These are phyloP conservation scores for Ophiocordyceps australis DNA, from an alignment of 2,329 filamentous ascomycete species.

Conservation along the genomic window DNA sequence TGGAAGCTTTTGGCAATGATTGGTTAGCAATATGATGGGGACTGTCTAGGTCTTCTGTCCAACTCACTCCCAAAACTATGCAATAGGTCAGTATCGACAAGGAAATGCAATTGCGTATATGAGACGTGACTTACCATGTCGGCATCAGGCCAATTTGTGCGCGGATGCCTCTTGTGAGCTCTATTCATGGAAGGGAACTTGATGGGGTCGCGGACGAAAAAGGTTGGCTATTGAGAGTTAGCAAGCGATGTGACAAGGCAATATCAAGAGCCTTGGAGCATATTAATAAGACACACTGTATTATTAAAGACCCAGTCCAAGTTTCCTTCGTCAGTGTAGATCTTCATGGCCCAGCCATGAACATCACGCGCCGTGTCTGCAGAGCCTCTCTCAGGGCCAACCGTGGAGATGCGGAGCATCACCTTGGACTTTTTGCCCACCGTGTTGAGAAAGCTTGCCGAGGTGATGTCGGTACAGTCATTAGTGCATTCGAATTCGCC, in stretches of 20 bases:
- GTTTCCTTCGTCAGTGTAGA: slow-evolving; percentile 10
- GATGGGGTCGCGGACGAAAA: slow-evolving; percentile 27
- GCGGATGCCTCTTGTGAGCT: slow-evolving; percentile 23
- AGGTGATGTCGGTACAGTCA: slow-evolving; percentile 33
- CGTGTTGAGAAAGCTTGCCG: slow-evolving; percentile 27
- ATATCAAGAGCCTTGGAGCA: too few relatives aligned
- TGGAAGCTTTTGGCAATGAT: too few relatives aligned
- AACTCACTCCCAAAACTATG: too few relatives aligned
- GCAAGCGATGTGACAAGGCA: too few relatives aligned
- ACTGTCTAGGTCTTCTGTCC: too few relatives aligned
- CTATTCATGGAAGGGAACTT: slow-evolving; percentile 27
- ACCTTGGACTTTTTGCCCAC: slow-evolving; percentile 19
- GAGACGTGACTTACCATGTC: slow-evolving; percentile 21
- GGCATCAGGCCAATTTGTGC: slow-evolving; percentile 19
- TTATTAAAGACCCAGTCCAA: slow-evolving; percentile 19
- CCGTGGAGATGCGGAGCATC: slow-evolving; percentile 26
- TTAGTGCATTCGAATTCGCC: slow-evolving; percentile 37
- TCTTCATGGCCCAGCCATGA: slow-evolving; percentile 34
- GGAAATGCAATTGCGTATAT: too few relatives aligned
- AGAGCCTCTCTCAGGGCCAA: slow-evolving; percentile 45
- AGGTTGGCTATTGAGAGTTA: slow-evolving; percentile 28
- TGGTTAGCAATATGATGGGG: too few relatives aligned
- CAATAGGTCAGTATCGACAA: too few relatives aligned
- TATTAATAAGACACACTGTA: too few relatives aligned
- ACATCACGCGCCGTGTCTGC: slow-evolving; percentile 49